Percentiles rank a stretch among this genome's conserved stretches.
These are phyloP conservation scores for Knufia petricola DNA, from an alignment of 2,329 filamentous ascomycete species.

Conservation along the genomic window DNA sequence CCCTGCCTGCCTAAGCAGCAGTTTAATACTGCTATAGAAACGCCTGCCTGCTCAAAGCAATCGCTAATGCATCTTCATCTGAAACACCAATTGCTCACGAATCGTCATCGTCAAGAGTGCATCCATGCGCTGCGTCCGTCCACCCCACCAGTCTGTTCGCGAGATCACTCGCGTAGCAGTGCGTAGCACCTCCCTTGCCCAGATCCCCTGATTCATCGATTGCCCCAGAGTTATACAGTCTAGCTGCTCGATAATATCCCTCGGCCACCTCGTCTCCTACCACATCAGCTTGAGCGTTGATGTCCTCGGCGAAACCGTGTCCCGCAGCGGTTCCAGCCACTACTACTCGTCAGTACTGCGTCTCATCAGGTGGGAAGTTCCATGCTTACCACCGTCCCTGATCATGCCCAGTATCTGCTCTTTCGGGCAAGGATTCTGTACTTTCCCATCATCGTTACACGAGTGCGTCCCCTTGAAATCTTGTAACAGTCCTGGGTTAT, in stretches of 20 bases:
- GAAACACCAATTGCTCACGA: background rate
- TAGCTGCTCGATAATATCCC: slow-evolving; percentile 30
- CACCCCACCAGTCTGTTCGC: slow-evolving; percentile 41
- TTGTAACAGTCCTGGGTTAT: slow-evolving; percentile 42
- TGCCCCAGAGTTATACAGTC: slow-evolving; percentile 35
- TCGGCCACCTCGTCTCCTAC: slow-evolving; percentile 22
- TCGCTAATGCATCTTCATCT: background rate
- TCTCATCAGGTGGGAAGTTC: background rate
- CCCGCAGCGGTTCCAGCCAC: slow-evolving; percentile 28
- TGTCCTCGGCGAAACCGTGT: slow-evolving; percentile 29
- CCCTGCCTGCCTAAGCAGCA: no score
- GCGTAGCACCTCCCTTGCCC: slow-evolving; percentile 32
- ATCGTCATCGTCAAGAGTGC: slow-evolving; percentile 13
- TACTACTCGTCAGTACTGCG: slow-evolving; percentile 8
- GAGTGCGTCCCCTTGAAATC: slow-evolving; percentile 31
- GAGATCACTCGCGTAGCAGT: slow-evolving; percentile 44
- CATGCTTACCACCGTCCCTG: slow-evolving; percentile 27
- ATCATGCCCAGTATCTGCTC: slow-evolving; percentile 32
- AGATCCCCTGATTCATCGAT: slow-evolving; percentile 28
- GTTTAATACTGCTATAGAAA: no score
- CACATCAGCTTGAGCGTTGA: slow-evolving; percentile 23
- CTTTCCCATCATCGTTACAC: slow-evolving; percentile 28
- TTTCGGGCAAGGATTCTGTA: slow-evolving; percentile 32
- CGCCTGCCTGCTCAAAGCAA: background rate
- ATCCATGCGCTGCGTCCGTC: slow-evolving; percentile 22